Evolutionary conservation across 306 rosid genomes (phyloP), one percentile per base, ranked within the genome.

Genomic region (Phaseolus lunatus): DNA sequence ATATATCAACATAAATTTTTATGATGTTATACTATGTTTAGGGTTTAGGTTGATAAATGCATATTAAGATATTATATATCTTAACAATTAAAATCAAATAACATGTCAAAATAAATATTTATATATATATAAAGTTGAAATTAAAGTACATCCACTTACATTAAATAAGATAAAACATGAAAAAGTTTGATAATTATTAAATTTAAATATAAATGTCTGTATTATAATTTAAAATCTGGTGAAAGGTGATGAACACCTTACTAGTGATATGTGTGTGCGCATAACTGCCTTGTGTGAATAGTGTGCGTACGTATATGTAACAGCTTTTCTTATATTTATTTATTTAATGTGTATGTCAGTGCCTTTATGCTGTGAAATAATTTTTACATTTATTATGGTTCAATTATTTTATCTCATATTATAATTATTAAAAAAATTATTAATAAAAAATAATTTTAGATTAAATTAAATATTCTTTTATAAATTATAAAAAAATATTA

Each of bases 231-330:
- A 53, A 7, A 19, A 19, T 53, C 2, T 48, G 49, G 56, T 54
- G 31, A 56, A 56, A 56, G 63, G 63, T 13, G 63, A 11, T 7
- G 33, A 56, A 57, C 19, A 7, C 39, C 12, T 5, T 24, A 26
- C 37, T 26, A 58, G 66, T 58, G 39, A 58, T 58, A 58, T 24
- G 66, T 27, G 66, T 58, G 39, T 24, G 41, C 63, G 33, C 63
- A 56, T 56, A 56, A 23, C 63, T 56, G 31, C 33, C 33, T 9
- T 22, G 8, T 56, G 33, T 4, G 5, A 1, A 54, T 54, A 10
- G 2, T 23, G 8, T 56, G 8, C 24, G 33, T 4, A 4, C 2
- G 24, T 3, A 54, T 19, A 5, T 58, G 2, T 58, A 58, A 5
- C 19, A 58, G 5, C 37, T 24, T 57, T 57, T 23, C 9, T 1